Percentiles rank a stretch among this genome's conserved stretches.
phyloP scores from a whole-genome alignment of 2,329 filamentous ascomycete genomes.

The Verticillium nonalfalfae region DNA sequence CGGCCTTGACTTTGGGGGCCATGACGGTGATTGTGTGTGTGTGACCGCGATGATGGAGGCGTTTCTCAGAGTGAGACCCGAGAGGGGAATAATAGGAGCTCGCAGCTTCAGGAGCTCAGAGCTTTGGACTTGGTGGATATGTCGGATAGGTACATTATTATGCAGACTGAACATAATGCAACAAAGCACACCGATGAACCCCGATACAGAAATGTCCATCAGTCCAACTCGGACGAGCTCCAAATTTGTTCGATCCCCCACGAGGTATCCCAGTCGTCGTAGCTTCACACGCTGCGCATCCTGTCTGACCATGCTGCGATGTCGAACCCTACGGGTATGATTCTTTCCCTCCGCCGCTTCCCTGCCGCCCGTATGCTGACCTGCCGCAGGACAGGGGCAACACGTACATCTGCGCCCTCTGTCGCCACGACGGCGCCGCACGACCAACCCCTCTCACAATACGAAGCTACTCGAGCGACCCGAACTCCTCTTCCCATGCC shows the following conservation, averaged over 20 bases:
- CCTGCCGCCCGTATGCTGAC: too few species aligned
- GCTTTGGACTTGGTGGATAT: background rate
- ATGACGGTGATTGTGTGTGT: slow-evolving; percentile 3
- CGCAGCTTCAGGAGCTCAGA: background rate
- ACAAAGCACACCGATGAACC: background rate
- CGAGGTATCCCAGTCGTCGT: background rate
- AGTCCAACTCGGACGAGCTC: background rate
- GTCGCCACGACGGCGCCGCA: slow-evolving; percentile 18
- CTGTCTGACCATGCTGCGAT: slow-evolving; percentile 31
- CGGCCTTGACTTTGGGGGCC: slow-evolving; percentile 22
- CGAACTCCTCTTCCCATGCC: background rate
- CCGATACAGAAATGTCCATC: background rate
- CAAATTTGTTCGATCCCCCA: background rate
- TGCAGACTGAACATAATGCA: too few species aligned
- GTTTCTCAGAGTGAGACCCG: background rate
- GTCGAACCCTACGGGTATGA: slow-evolving; percentile 30
- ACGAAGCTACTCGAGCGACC: slow-evolving; percentile 8
- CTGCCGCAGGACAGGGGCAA: slow-evolving; percentile 24
- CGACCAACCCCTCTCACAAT: slow-evolving; percentile 1
- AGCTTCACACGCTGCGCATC: slow-evolving; percentile 6
- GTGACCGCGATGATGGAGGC: background rate
- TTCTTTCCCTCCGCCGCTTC: too few species aligned
- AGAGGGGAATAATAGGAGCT: background rate
- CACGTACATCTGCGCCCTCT: slow-evolving; percentile 34
- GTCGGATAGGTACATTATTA: too few species aligned